Base-by-base conservation (phyloP, 352 stramenopile genomes). In the Phytophthora fragariae region DNA sequence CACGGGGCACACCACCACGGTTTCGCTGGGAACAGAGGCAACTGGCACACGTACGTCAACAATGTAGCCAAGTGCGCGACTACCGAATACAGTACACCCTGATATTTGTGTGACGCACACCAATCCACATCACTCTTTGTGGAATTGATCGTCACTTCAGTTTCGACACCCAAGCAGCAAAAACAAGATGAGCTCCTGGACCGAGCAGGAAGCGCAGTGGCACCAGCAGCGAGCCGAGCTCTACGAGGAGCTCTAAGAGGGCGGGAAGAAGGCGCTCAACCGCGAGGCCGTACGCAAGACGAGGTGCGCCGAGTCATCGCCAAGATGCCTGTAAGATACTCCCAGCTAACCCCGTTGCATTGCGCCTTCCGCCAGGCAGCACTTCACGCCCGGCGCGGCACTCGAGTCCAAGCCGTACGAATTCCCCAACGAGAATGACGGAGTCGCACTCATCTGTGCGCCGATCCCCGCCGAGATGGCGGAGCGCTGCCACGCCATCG, bases 361-460 rank as follows among this genome's bases (percentile, higher is more conserved):
- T 65, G 21, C 7, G 4, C 24, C 10, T 68, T 17, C 3, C 3
- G 70, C 12, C 17, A 86, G 80, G 54, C 29, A 80, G 66, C 65
- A 79, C 27, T 88, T 85, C 53, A 77, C 58, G 11, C 27, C 66
- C 2, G 83, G 82, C 8, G 27, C 5, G 41, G 76, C 79, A 41
- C 84, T 90, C 53, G 61, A 72, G 24, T 81, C 80, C 33, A 85
- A 86, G 75, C 75, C 77, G 37, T 91, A 90, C 65, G 55, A 64
- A n/a, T 77, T 92, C 27, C 72, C 76, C 0, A 81, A 21, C 2
- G 73, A 84, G 15, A 76, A 76, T 31, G 83, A 92, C 55, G 71
- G 68, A 3, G 80, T 92, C 2, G 76, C 70, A 1, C 73, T 92
- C 5, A 83, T 91, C 27, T 86, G 76, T 21, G 85, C 79, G 0